Percentiles rank a stretch among this genome's conserved stretches.
Conservation (phyloP, 306 rosid genomes). For the Acmispon strigosus region DNA sequence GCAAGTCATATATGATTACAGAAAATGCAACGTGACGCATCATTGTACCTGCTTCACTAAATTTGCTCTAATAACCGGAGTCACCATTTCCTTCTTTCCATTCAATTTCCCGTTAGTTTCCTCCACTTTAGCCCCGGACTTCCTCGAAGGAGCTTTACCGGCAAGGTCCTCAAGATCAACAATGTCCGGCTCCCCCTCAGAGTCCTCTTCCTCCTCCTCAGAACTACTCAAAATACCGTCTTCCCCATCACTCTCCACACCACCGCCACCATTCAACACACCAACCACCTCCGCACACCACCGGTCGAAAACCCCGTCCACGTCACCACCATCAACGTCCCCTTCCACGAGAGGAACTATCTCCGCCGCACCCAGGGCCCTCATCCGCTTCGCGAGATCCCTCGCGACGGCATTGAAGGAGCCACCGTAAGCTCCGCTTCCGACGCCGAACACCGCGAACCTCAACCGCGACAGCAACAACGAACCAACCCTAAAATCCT, state of each 20-base stretch:
- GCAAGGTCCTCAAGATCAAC: constrained; percentile 98
- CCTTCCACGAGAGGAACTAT: constrained; percentile 64
- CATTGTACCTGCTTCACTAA: constrained; percentile 70
- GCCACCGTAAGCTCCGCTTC: constrained; percentile 68
- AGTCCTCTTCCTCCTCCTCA: constrained; percentile 41
- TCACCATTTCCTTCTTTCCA: constrained; percentile 78
- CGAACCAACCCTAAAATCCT: constrained; percentile 83
- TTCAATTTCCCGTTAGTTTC: constrained; percentile 58
- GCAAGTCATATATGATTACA: not conserved
- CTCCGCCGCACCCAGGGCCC: constrained; percentile 68
- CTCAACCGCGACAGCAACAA: constrained; percentile 52
- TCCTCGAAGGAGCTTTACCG: constrained; percentile 81
- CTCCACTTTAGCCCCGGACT: constrained; percentile 23
- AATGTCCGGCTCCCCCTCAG: constrained; percentile 38
- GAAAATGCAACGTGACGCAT: not conserved
- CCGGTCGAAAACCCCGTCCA: constrained; percentile 51
- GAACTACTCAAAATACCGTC: constrained; percentile 41
- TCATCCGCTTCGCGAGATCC: constrained; percentile 51
- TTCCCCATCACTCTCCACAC: constrained; percentile 33
- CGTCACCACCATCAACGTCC: constrained; percentile 63
- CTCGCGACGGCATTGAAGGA: constrained; percentile 63
- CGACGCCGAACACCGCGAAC: constrained; percentile 78
- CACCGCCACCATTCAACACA: constrained; percentile 40
- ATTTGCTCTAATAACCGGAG: constrained; percentile 89
- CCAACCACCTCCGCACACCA: constrained; percentile 61